Base-by-base conservation (phyloP, 78 protist species). In the Protostelium mycophagum region DNA sequence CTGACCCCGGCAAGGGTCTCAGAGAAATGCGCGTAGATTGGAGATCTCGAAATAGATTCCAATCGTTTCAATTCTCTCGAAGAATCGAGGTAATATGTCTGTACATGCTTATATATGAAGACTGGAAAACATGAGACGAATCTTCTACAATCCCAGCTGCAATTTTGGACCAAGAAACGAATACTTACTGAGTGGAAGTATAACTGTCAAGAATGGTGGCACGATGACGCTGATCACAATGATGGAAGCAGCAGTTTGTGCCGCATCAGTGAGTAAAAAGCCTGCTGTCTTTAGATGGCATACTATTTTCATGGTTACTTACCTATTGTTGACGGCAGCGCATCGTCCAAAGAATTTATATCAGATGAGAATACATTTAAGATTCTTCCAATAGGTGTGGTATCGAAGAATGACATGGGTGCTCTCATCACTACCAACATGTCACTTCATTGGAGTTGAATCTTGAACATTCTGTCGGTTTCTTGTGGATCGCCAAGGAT, bases 371-470 rank as follows among this genome's bases (percentile, higher is more conserved):
- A 98, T 90, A 99, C 96, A 89, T 97, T 97, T 37, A 98, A 83
- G 73, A 98, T 95, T 23, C 98, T 91, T 28, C 99, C 99, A 9
- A 93, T 83, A 9, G 99, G 99, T 1, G 98, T 98, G 0, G 96
- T 91, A 90, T 98, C 99, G 87, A 97, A 97, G 94, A 97, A 99
- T n/a, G 91, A 38, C 97, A 96, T 96, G 85, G 99, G 99, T n/a
- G 98, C 93, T 73, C 93, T 91, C 83, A 98, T 39, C 28, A 98
- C 96, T 36, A n/a, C n/a, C n/a, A n/a, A n/a, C n/a, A n/a, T n/a
- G n/a, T n/a, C n/a, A n/a, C n/a, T n/a, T n/a, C n/a, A n/a, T n/a
- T n/a, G n/a, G n/a, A n/a, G n/a, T n/a, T n/a, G n/a, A n/a, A n/a
- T n/a, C n/a, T n/a, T n/a, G n/a, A n/a, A n/a, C n/a, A n/a, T n/a